Base-by-base conservation (phyloP, 2,329 filamentous ascomycete genomes). In the Colletotrichum destructivum region DNA sequence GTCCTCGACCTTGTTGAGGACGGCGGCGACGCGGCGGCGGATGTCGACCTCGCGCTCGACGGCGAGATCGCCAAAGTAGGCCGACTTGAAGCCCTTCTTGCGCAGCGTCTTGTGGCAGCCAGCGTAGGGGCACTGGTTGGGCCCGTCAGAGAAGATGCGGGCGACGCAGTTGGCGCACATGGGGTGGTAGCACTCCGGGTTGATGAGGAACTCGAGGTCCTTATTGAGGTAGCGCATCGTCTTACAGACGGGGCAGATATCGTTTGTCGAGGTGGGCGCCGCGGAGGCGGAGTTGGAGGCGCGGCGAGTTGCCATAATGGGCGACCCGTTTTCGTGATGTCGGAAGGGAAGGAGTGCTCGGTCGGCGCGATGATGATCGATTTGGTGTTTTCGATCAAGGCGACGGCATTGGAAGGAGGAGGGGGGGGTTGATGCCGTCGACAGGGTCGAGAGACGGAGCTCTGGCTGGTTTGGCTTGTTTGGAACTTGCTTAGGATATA, bases 111-210 rank as follows among this genome's bases (percentile, higher is more conserved):
- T 92, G 80, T 91, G 90, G 84, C 96, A 99, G 51, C 93, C 93
- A 0, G 94, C 94, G 70, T 98, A 94, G 1, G 96, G 96, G 80
- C 97, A 99, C 73, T 95, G 93, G 67, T 95, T 94, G 0, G 96
- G 96, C 0, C 96, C 96, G 66, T 94, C 92, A 46, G 93, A 93
- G 88, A 98, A 99, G 77, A 98, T 94, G 67, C 96, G 93, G 82
- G 96, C 93, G 52, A 98, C 95, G 85, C 96, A 99, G 69, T 94
- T 95, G 81, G 94, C 93, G 87, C 96, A 99, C 94, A 99, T 98
- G 76, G 94, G 94, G 87, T 99, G 96, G 87, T 99, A 99, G 89
- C 96, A 99, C 87, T 97, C 95, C 11, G 96, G 94, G 82, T 98
- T 98, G 85, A 99, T 95, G 77, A 96, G 93, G 84, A 99, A 98